Conservation (phyloP, 192 early-diverging fungal genomes). For the Umbelopsis isabellina region DNA sequence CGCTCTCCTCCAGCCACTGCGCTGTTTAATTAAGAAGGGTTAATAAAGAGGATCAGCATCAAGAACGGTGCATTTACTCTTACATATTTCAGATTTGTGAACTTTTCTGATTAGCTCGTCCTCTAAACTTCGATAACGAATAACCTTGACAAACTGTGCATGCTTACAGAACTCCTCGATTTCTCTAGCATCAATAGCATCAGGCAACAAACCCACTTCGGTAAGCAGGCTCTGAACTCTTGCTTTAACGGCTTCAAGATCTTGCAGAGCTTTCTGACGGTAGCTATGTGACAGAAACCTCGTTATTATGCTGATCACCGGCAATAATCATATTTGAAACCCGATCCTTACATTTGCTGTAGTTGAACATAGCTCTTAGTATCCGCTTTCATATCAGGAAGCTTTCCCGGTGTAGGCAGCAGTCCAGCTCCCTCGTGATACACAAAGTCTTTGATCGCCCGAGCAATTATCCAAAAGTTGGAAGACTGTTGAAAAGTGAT, state of each 20-base stretch:
- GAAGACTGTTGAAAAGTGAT: constrained; percentile 47
- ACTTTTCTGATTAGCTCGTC: constrained; percentile 54
- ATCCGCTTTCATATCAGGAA: constrained; percentile 99
- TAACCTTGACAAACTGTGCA: constrained; percentile 66
- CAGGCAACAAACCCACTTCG: constrained; percentile 49
- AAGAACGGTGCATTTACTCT: not conserved
- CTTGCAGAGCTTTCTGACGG: constrained; percentile 77
- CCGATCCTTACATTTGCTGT: constrained; percentile 71
- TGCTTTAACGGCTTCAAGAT: constrained; percentile 53
- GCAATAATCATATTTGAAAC: not conserved
- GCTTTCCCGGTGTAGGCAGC: constrained; percentile 81
- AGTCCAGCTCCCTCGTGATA: constrained; percentile 66
- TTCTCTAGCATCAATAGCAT: constrained; percentile 62
- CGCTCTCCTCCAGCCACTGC: constrained; percentile 52
- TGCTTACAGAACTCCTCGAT: constrained; percentile 88
- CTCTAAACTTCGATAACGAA: constrained; percentile 62
- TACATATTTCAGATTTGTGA: constrained; percentile 55
- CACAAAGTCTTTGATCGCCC: constrained; percentile 81
- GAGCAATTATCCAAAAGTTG: constrained; percentile 86
- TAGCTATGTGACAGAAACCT: constrained; percentile 53
- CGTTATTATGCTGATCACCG: not conserved
- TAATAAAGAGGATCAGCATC: not conserved
- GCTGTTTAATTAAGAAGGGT: constrained; percentile 29
- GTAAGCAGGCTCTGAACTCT: constrained; percentile 53
- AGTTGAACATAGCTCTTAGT: constrained; percentile 83